phyloP scores from a whole-genome alignment of 2,329 filamentous ascomycete species.

The Pleomassaria siparia region DNA sequence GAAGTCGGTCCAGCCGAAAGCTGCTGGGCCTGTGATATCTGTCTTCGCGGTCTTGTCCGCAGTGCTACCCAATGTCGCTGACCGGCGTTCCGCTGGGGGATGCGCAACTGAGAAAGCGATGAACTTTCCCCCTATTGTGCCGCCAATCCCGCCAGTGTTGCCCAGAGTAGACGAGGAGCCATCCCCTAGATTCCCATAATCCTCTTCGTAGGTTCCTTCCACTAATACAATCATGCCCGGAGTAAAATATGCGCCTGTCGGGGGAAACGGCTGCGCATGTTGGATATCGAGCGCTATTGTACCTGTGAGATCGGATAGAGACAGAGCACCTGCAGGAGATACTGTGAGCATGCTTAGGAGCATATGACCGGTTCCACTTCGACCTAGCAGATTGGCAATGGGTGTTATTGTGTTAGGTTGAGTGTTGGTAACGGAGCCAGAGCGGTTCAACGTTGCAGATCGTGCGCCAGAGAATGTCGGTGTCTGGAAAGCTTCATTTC shows the following conservation, averaged over 20 bases:
- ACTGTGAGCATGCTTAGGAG: constrained; percentile 80
- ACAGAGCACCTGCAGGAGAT: constrained; percentile 77
- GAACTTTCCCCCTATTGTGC: constrained; percentile 88
- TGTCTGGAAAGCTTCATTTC: constrained; percentile 90
- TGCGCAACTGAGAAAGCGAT: constrained; percentile 88
- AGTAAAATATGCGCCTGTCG: constrained; percentile 86
- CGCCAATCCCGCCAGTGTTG: constrained; percentile 79
- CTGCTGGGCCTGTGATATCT: constrained; percentile 39
- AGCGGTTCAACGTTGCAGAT: constrained; percentile 57
- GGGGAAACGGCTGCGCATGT: constrained; percentile 78
- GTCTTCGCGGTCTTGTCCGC: constrained; percentile 47
- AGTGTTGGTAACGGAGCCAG: constrained; percentile 54
- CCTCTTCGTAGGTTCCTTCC: constrained; percentile 95
- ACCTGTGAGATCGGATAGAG: constrained; percentile 83
- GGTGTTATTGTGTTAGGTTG: constrained; percentile 83
- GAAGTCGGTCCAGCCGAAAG: constrained; percentile 96
- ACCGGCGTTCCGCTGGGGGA: constrained; percentile 84
- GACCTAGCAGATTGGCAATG: constrained; percentile 73
- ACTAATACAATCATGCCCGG: constrained; percentile 96
- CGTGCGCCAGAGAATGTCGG: constrained; percentile 67
- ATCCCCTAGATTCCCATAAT: constrained; percentile 70
- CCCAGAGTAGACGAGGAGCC: constrained; percentile 61
- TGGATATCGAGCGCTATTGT: constrained; percentile 82
- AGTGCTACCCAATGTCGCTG: constrained; percentile 73
- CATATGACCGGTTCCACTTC: constrained; percentile 81